phyloP scores from a whole-genome alignment of 108 stramenopile genomes.

The Pseudonitzschia pungens region DNA sequence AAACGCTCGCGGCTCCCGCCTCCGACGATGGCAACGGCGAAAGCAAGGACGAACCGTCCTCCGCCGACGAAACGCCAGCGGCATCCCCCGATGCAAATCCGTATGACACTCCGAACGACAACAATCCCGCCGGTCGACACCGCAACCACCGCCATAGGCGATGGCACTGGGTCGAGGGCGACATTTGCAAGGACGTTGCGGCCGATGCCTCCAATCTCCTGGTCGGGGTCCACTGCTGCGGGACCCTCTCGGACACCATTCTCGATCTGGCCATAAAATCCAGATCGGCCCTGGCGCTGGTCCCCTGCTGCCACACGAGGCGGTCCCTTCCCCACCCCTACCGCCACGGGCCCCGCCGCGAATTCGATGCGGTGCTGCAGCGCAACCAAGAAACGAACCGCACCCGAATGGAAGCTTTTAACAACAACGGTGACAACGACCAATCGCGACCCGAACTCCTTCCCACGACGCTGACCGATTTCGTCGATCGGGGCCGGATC shows the following conservation, averaged over 20 bases:
- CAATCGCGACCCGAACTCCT: background rate
- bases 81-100: background rate
- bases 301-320: slow-evolving; percentile 62
- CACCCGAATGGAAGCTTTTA: too few species aligned
- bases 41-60: background rate
- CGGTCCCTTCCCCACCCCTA: slow-evolving; percentile 12
- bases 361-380: background rate
- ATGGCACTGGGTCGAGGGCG: slow-evolving; percentile 64
- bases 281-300: slow-evolving; percentile 49
- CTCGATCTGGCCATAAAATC: slow-evolving; percentile 42
- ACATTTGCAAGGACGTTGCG: slow-evolving; percentile 44
- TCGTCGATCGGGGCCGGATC: slow-evolving; percentile 48
- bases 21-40: background rate
- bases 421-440: background rate
- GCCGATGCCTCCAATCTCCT: slow-evolving; percentile 49
- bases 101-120: background rate
- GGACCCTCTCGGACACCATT: slow-evolving; percentile 51
- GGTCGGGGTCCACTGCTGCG: slow-evolving; percentile 62
- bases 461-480: slow-evolving; percentile 33
- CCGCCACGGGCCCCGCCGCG: background rate
- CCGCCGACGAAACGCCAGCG: background rate
- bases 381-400: background rate
- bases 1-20: background rate
- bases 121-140: too few species aligned
- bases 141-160: background rate